Evolutionary conservation across 148 eudicot genomes (phyloP).

Genomic region (Oxyria digyna): DNA sequence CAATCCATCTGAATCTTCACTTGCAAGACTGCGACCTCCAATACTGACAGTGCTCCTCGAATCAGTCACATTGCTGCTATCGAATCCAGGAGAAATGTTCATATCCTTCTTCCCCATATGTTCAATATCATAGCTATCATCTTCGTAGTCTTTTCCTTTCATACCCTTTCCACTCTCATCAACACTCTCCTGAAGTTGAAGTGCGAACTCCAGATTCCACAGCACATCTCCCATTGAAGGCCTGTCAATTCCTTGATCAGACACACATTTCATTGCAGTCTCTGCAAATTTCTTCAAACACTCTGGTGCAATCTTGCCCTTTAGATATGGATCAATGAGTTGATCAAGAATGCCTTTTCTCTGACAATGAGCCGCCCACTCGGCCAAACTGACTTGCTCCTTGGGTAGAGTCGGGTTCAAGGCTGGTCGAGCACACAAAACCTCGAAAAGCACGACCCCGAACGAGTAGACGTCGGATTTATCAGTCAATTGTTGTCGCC

Average conservation of each 20-base stretch:
- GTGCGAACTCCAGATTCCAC: slow-evolving; percentile 93
- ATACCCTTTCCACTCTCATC: slow-evolving; percentile 45
- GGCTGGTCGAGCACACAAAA: slow-evolving; percentile 90
- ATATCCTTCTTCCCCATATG: slow-evolving; percentile 53
- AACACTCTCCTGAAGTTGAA: slow-evolving; percentile 89
- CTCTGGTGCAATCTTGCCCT: slow-evolving; percentile 83
- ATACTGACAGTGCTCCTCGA: slow-evolving; percentile 86
- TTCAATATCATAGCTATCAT: slow-evolving; percentile 29
- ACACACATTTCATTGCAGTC: slow-evolving; percentile 83
- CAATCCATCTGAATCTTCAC: slow-evolving; percentile 82
- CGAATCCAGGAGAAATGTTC: slow-evolving; percentile 29
- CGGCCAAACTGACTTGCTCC: slow-evolving; percentile 93
- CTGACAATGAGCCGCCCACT: slow-evolving; percentile 79
- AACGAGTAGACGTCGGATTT: slow-evolving; percentile 93
- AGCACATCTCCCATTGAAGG: slow-evolving; percentile 98
- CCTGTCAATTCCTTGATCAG: slow-evolving; percentile 85
- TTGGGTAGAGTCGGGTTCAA: slow-evolving; percentile 80
- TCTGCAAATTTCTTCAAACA: slow-evolving; percentile 85
- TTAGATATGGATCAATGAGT: slow-evolving; percentile 66
- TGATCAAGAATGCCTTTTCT: slow-evolving; percentile 80
- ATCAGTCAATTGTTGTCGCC: slow-evolving; percentile 82
- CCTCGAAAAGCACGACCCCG: slow-evolving; percentile 87
- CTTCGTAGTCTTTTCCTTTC: slow-evolving; percentile 34
- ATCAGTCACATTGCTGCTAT: slow-evolving; percentile 43
- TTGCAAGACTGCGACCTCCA: slow-evolving; percentile 77